These are phyloP conservation scores for Leccinum pseudoinsigne DNA, from an alignment of 1,284 basidiomycete genomes.

Conservation along the genomic window DNA sequence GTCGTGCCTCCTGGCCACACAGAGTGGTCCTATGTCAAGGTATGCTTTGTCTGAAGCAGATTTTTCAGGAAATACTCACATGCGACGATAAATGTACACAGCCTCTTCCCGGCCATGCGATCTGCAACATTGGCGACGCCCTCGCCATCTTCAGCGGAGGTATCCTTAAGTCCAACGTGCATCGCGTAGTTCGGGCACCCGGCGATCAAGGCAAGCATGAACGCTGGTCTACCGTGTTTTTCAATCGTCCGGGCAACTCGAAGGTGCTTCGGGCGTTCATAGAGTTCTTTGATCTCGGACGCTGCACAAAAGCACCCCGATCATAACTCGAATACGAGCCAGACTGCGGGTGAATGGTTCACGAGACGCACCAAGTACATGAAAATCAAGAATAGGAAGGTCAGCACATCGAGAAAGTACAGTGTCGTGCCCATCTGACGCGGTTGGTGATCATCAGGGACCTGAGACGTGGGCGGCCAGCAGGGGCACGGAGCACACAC, in stretches of 20 bases:
- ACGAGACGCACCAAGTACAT: not conserved
- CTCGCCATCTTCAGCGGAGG: not conserved
- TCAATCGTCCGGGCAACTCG: not conserved
- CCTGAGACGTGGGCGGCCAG: not conserved
- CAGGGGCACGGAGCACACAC: not conserved
- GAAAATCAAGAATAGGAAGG: not conserved
- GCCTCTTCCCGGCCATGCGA: too few species aligned
- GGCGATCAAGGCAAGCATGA: not conserved
- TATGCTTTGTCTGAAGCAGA: too few species aligned
- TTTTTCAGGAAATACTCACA: too few species aligned
- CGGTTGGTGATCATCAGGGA: not conserved
- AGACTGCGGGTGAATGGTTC: not conserved
- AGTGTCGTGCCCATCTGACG: not conserved
- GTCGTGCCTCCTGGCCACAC: too few species aligned
- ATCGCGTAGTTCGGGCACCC: not conserved
- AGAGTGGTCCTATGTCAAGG: too few species aligned
- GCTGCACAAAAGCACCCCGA: not conserved
- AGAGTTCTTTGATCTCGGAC: not conserved
- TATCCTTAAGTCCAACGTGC: not conserved
- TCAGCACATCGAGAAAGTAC: not conserved
- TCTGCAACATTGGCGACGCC: not conserved
- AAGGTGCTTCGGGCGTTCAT: slow-evolving; percentile 13
- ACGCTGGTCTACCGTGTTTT: not conserved
- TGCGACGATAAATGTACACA: too few species aligned
- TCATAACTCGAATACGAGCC: not conserved